Evolutionary conservation across 2,329 filamentous ascomycete species (phyloP), one percentile per base, ranked within the genome.

Genomic region (Phyllosticta citribraziliensis): DNA sequence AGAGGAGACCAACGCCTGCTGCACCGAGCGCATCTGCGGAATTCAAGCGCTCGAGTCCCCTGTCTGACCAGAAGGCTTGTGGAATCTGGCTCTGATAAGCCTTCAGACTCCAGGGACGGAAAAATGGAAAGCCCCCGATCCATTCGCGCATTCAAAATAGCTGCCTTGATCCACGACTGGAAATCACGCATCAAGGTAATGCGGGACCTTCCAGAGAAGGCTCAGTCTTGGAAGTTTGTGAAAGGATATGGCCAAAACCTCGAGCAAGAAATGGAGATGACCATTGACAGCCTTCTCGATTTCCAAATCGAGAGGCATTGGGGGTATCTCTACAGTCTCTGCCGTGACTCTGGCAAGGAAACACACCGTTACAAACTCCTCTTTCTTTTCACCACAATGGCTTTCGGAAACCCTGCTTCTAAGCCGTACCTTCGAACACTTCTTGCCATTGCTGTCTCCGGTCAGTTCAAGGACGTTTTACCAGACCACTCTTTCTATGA

Each of bases 41-140:
- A 67, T 9, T 66, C 70, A 0, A 65, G 61, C 0, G 73, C 73
- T 58, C 66, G 67, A 1, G 63, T 71, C 1, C 61, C 66, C 52
- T 68, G 65, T 0, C 75, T 69, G 47, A 74, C 74, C 2, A 71
- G 70, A 0, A 73, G 74, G 25, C 25, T 27, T 8, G 9, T 8
- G 52, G 10, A 64, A 17, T 3, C 10, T 1, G 52, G 57, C 0
- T 14, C 63, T 8, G 74, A 17, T 9, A 17, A 35, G 4, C 5
- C 2, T 10, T 69, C 67, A 59, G 69, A 60, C 0, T 27, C 35
- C 1, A 10, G 55, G 0, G 12, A 63, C 8, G 74, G 27, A 14
- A 50, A 55, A 9, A 0, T 17, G 0, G 25, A 56, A n/a, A 63
- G 61, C 0, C 50, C 64, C 0, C 57, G 68, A 56, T 67, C 65